Percentiles rank a stretch among this genome's conserved stretches.
These are phyloP conservation scores for Parastagonospora avenae DNA, from an alignment of 2,329 filamentous ascomycete genomes.

Conservation along the genomic window DNA sequence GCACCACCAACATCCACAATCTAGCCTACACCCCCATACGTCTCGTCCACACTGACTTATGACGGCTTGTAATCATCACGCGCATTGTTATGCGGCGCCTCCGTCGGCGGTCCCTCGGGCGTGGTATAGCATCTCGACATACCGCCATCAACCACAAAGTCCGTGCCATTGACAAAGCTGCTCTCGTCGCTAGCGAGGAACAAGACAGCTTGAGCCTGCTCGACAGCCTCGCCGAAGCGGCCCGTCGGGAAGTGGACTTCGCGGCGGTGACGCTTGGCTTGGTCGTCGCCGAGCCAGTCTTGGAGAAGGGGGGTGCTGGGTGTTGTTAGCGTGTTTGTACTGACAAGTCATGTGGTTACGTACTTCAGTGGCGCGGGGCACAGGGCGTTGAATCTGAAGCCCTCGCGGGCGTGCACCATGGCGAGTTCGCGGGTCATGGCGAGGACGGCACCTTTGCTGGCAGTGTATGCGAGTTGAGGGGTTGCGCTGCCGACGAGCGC, in stretches of 20 bases:
- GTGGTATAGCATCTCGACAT: conserved; percentile 89
- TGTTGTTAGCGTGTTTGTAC: conserved; percentile 19
- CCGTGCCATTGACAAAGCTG: conserved; percentile 86
- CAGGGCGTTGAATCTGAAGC: conserved; percentile 86
- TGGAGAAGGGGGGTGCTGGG: conserved; percentile 80
- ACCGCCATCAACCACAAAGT: conserved; percentile 94
- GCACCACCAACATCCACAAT: too few species aligned
- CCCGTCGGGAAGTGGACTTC: conserved; percentile 90
- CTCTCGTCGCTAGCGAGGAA: conserved; percentile 88
- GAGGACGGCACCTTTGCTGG: conserved; percentile 89
- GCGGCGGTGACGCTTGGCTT: conserved; percentile 77
- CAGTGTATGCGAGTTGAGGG: conserved; percentile 89
- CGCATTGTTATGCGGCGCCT: conserved; percentile 58
- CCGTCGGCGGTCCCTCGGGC: conserved; percentile 61
- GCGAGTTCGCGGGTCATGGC: conserved; percentile 89
- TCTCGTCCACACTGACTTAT: neutral
- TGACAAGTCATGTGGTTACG: conserved; percentile 14
- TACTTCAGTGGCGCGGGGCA: conserved; percentile 89
- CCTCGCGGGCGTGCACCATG: conserved; percentile 88
- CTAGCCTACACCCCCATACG: neutral
- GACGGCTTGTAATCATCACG: conserved; percentile 7
- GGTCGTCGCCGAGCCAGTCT: conserved; percentile 90
- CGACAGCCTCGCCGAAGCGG: conserved; percentile 89
- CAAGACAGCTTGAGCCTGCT: conserved; percentile 87
- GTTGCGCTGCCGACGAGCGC: conserved; percentile 86